phyloP scores from a whole-genome alignment of 176 grass and related monocot species.

The Cymbopogon citratus region DNA sequence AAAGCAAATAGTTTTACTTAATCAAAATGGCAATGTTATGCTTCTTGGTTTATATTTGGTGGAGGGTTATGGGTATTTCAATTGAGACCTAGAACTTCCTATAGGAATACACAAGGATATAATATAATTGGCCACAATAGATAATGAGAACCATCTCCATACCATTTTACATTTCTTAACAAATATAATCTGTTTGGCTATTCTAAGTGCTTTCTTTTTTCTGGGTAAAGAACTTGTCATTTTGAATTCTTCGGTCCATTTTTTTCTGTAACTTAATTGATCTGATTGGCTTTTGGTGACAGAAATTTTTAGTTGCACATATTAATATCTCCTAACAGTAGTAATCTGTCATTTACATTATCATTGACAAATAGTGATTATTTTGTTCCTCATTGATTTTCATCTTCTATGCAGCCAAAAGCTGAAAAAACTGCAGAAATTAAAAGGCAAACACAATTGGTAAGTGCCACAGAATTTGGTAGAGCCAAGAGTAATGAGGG shows the following conservation, averaged over 20 bases:
- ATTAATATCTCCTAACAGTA: background rate
- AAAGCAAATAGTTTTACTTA: background rate
- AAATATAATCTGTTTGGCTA: background rate
- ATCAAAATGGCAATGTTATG: slow-evolving; percentile 5
- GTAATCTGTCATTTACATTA: background rate
- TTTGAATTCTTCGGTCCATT: background rate
- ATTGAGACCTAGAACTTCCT: background rate
- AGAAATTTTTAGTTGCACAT: slow-evolving; percentile 4
- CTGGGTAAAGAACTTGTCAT: background rate
- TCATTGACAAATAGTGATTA: background rate
- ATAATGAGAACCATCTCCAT: background rate
- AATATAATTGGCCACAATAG: background rate
- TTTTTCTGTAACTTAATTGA: background rate
- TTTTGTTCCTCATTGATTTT: slow-evolving; percentile 11
- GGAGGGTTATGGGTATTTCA: background rate
- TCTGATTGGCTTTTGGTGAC: background rate
- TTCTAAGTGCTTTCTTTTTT: background rate
- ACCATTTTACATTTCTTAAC: background rate
- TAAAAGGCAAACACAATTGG: slow-evolving; percentile 23
- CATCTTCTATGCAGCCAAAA: slow-evolving; percentile 42
- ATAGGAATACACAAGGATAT: background rate
- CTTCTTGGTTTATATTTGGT: slow-evolving; percentile 14
- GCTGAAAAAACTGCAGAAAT: slow-evolving; percentile 23
- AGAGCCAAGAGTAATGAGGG: slow-evolving; percentile 24
- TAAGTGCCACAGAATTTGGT: slow-evolving; percentile 21